Evolutionary conservation across 2,329 filamentous ascomycete species (phyloP).

Genomic region (Harringtonia aguacate): DNA sequence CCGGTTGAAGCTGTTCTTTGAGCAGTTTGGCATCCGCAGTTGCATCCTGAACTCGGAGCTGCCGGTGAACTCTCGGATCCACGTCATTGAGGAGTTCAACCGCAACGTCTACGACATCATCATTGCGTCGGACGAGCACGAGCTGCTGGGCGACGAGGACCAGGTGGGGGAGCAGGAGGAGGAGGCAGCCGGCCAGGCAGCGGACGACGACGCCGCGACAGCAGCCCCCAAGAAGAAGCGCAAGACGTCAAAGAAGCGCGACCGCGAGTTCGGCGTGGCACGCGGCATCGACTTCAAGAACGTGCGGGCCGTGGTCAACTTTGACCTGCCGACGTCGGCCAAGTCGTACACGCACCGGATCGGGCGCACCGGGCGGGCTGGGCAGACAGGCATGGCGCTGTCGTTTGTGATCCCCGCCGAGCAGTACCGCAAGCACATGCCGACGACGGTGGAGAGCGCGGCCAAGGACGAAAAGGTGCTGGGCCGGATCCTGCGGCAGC

Average conservation of each 20-base stretch:
- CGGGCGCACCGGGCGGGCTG: conserved; percentile 82
- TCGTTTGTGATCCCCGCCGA: conserved; percentile 83
- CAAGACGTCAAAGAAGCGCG: conserved; percentile 45
- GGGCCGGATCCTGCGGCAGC: conserved; percentile 66
- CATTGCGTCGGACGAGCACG: conserved; percentile 67
- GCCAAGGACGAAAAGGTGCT: conserved; percentile 81
- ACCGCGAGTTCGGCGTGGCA: conserved; percentile 90
- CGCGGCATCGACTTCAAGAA: conserved; percentile 96
- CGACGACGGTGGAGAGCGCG: conserved; percentile 64
- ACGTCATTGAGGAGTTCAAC: conserved; percentile 97
- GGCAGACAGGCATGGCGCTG: conserved; percentile 87
- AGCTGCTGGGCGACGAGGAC: conserved; percentile 22
- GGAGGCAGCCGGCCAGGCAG: background rate
- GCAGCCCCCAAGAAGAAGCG: conserved; percentile 63
- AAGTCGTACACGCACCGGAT: conserved; percentile 97
- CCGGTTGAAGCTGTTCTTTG: conserved; percentile 84
- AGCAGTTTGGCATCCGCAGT: conserved; percentile 92
- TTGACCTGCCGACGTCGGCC: conserved; percentile 79
- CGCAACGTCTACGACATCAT: conserved; percentile 95
- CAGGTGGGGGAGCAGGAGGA: conserved; percentile 35
- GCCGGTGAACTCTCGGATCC: conserved; percentile 83
- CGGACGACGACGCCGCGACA: conserved; percentile 17
- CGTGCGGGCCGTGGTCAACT: conserved; percentile 90
- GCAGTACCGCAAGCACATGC: conserved; percentile 78
- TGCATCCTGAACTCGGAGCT: conserved; percentile 92